Evolutionary conservation across 306 rosid genomes (phyloP).

Genomic region (Trifolium pratense): DNA sequence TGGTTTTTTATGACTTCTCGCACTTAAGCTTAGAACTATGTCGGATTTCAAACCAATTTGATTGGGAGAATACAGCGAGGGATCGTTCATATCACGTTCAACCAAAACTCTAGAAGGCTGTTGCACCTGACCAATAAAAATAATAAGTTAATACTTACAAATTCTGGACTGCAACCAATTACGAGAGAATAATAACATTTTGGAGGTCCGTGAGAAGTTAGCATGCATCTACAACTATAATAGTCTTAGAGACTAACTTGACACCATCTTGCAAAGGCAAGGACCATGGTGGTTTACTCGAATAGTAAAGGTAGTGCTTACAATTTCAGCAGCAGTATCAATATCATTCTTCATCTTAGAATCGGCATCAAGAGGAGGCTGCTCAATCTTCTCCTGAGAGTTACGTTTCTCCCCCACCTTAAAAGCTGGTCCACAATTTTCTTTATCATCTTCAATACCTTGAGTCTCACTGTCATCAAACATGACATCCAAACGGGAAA

Average conservation of each 20-base stretch:
- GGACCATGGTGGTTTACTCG: not conserved
- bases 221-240: not conserved
- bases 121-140: constrained; percentile 52
- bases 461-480: constrained; percentile 61
- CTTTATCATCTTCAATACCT: constrained; percentile 59
- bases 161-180: not conserved
- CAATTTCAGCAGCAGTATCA: constrained; percentile 48
- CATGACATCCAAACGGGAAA: constrained; percentile 87
- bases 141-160: constrained; percentile 7
- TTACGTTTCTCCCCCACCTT: constrained; percentile 45
- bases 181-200: constrained; percentile 25
- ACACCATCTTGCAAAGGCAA: not conserved
- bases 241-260: not conserved
- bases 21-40: constrained; percentile 42
- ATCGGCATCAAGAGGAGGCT: constrained; percentile 42
- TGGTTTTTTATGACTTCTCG: constrained; percentile 53
- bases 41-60: constrained; percentile 57
- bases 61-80: constrained; percentile 58
- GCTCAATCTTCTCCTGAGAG: constrained; percentile 48
- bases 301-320: constrained; percentile 42
- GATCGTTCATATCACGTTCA: constrained; percentile 70
- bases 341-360: constrained; percentile 43
- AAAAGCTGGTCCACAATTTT: constrained; percentile 49
- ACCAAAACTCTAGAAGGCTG: constrained; percentile 60
- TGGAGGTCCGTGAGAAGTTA: not conserved